These are phyloP conservation scores for Giardia duodenalis DNA, from an alignment of 208 protist genomes.

Conservation along the genomic window DNA sequence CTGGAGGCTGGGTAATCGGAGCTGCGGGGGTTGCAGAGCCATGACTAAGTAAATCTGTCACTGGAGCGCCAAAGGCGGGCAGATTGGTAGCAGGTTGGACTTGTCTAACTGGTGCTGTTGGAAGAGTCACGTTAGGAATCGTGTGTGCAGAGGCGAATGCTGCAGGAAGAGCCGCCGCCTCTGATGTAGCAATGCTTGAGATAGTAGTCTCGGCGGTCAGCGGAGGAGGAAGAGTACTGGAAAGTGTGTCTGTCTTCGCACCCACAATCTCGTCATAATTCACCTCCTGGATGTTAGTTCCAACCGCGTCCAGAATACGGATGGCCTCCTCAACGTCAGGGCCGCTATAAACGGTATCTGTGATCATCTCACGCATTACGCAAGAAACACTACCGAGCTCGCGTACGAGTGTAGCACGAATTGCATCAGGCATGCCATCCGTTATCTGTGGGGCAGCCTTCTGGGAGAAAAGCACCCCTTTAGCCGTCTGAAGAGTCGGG, in stretches of 20 bases:
- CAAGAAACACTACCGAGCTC: background rate
- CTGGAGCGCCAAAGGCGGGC: background rate
- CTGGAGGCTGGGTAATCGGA: background rate
- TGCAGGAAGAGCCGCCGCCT: too few species aligned
- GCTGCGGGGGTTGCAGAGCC: background rate
- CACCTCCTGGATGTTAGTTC: background rate
- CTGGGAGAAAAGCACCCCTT: constrained; percentile 27
- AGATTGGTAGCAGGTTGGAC: background rate
- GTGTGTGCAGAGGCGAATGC: background rate
- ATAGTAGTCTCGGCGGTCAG: background rate
- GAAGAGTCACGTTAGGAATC: background rate
- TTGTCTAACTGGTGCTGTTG: background rate
- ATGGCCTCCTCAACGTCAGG: background rate
- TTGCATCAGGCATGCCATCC: background rate
- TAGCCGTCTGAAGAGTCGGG: constrained; percentile 31
- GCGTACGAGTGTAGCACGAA: background rate
- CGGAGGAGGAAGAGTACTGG: background rate
- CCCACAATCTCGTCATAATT: background rate
- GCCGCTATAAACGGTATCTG: background rate
- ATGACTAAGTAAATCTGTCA: background rate
- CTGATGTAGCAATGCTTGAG: too few species aligned
- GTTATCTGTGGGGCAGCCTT: constrained; percentile 14
- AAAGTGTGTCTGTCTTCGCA: background rate
- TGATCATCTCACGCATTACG: background rate
- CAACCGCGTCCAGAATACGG: background rate